Evolutionary conservation across 805 yeast species (phyloP).

Genomic region (Saccharomycopsis fibuligera): DNA sequence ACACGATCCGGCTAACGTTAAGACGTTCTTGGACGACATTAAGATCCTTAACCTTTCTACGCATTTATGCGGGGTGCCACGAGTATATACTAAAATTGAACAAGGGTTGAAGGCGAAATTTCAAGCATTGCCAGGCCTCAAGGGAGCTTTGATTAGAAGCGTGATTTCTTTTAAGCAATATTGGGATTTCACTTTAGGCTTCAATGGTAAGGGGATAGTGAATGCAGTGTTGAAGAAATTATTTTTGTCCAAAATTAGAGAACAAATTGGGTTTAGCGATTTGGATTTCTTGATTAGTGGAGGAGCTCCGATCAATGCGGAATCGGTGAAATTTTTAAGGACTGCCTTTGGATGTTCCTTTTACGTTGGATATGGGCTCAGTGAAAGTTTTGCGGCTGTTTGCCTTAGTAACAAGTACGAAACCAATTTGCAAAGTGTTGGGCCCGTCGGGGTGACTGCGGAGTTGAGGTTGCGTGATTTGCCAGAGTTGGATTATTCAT

Average conservation of each 20-base stretch:
- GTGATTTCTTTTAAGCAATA: slow-evolving; percentile 13
- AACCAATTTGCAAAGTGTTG: slow-evolving; percentile 34
- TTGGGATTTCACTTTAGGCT: slow-evolving; percentile 10
- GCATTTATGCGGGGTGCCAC: slow-evolving; percentile 46
- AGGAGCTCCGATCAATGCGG: slow-evolving; percentile 56
- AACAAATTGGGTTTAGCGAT: slow-evolving; percentile 35
- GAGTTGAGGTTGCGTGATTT: slow-evolving; percentile 52
- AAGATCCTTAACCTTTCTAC: slow-evolving; percentile 38
- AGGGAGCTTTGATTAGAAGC: slow-evolving; percentile 8
- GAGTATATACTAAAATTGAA: slow-evolving; percentile 50
- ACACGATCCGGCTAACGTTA: slow-evolving; percentile 35
- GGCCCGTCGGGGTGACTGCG: slow-evolving; percentile 43
- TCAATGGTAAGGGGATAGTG: slow-evolving; percentile 10
- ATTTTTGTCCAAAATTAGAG: slow-evolving; percentile 29
- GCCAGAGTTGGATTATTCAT: slow-evolving; percentile 40
- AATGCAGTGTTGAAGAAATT: slow-evolving; percentile 19
- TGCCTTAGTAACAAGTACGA: slow-evolving; percentile 35
- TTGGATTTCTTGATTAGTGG: slow-evolving; percentile 35
- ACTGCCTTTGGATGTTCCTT: slow-evolving; percentile 41
- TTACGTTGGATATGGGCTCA: slow-evolving; percentile 53
- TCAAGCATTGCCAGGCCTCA: slow-evolving; percentile 16
- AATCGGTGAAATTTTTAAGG: slow-evolving; percentile 47
- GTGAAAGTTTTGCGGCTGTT: slow-evolving; percentile 58
- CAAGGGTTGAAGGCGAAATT: slow-evolving; percentile 34
- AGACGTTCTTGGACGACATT: slow-evolving; percentile 45